Base-by-base conservation (phyloP, 345 rosid genomes). In the Barbarea vulgaris region DNA sequence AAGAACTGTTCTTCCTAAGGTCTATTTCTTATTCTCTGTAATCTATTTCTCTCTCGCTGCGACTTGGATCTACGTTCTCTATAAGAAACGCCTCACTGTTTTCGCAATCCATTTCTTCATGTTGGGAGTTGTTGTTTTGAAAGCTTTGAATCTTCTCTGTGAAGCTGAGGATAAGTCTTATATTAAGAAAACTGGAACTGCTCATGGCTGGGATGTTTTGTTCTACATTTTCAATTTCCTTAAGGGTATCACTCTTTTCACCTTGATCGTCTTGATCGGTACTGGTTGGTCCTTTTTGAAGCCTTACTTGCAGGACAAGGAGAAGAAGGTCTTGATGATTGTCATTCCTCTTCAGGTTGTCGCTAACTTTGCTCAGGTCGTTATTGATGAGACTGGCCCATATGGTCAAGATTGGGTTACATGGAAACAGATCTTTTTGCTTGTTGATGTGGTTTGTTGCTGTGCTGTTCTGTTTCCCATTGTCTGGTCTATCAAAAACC, bases 231-330 rank as follows among this genome's bases (percentile, higher is more conserved):
- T 95, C 81, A 95, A 93, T 56, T 95, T 95, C 83, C 77, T 95
- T 44, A 95, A 95, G 73, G 99, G 99, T 8, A 87, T 95, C 78
- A 84, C 84, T 30, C 86, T 95, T 8, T 95, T 95, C 81, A 90
- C 97, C 15, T 51, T 95, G 74, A 95, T 95, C 75, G 99, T 92
- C 68, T 76, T 95, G 89, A 95, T 95, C 27, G 97, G 97, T 0
- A 92, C 99, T 0, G 97, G 99, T 1, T 95, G 99, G 97, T 90
- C 99, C 34, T 90, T 95, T 77, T 77, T 95, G 88, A 95, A 95
- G 72, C 99, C 99, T 4, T 95, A 84, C 77, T 64, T 95, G 82
- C 99, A 95, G 87, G 93, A 90, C 80, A 95, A 95, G 81, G 99
- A 95, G 63, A 92, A 95, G 85, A 95, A 89, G 79, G 99, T 95